Conservation (phyloP, 305 asterid species). For the Petunia hybrid region DNA sequence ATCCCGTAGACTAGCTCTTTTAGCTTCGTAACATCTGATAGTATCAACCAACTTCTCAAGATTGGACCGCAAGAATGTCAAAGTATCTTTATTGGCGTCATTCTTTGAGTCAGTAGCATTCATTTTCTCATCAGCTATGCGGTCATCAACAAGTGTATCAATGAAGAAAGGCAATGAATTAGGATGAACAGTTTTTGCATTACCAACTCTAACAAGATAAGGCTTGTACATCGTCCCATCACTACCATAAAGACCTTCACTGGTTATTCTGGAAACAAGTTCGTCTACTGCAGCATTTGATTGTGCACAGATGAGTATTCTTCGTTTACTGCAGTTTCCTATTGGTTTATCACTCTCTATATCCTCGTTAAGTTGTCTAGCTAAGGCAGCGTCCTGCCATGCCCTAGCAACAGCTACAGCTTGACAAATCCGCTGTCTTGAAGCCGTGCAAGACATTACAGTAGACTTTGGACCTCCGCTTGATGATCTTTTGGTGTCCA, state of each 20-base stretch:
- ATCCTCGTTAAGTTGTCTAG: constrained; percentile 73
- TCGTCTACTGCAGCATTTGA: constrained; percentile 99
- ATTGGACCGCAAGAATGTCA: constrained; percentile 63
- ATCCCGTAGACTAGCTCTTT: constrained; percentile 74
- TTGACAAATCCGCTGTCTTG: constrained; percentile 60
- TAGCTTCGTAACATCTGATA: constrained; percentile 81
- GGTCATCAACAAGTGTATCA: constrained; percentile 90
- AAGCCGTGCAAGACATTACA: constrained; percentile 49
- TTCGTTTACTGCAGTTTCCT: constrained; percentile 66
- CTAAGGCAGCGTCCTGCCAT: constrained; percentile 99
- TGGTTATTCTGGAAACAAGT: constrained; percentile 83
- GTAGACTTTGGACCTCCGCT: constrained; percentile 46
- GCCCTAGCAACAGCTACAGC: constrained; percentile 95
- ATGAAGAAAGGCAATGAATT: constrained; percentile 89
- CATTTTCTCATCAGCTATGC: constrained; percentile 67
- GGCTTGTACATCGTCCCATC: constrained; percentile 85
- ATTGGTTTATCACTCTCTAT: constrained; percentile 49
- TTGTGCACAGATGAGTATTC: constrained; percentile 96
- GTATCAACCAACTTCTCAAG: constrained; percentile 87
- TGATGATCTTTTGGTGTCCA: constrained; percentile 55
- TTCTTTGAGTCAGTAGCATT: constrained; percentile 53
- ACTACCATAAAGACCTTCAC: constrained; percentile 78
- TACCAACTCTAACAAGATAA: constrained; percentile 97
- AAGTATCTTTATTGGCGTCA: constrained; percentile 54
- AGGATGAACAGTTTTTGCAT: constrained; percentile 85